Evolutionary conservation across 2,329 filamentous ascomycete species (phyloP), one percentile per base, ranked within the genome.

Genomic region (Fusarium multiceps): DNA sequence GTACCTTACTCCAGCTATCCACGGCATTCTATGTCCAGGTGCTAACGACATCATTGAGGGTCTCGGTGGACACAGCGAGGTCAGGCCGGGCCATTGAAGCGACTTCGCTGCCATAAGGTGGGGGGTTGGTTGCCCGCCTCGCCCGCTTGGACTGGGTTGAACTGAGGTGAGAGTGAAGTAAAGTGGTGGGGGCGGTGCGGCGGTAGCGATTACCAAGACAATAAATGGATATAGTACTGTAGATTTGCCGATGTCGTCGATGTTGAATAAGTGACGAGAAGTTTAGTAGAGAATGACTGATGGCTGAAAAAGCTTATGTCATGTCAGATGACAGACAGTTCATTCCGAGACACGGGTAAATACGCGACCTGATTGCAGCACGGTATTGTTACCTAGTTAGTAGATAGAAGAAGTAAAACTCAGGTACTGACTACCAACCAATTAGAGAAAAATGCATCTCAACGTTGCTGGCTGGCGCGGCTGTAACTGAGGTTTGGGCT

Each of bases 1-100:
- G 49, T 53, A 41, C 43, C 62, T 55, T 59, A 45, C 58, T 23
- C 40, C 55, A 54, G 50, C 45, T 55, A 45, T 69, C 68, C 55
- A 69, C 68, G 64, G 65, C 55, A 66, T 71, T 72, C 59, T 49
- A 59, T 58, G 45, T 71, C 68, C 64, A 54, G 43, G 50, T 62
- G 64, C 68, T 71, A 68, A 49, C 68, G 68, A 71, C 68, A 71
- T 69, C 59, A 71, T 66, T 68, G 59, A 70, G 67, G 68, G 68
- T 67, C 68, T 66, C 50, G 68, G 68, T 69, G 68, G 68, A 63
- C 68, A 61, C 66, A 37, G 68, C 68, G 68, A 71, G 46, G 64
- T 59, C 45, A 69, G 51, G 53, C 53, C 55, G 51, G 43, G 32
- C 63, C 55, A 70, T 68, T 58, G 58, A 54, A 70, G 58, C 54